Evolutionary conservation across 352 stramenopile species (phyloP).

Genomic region (Phytopythium delawarense): DNA sequence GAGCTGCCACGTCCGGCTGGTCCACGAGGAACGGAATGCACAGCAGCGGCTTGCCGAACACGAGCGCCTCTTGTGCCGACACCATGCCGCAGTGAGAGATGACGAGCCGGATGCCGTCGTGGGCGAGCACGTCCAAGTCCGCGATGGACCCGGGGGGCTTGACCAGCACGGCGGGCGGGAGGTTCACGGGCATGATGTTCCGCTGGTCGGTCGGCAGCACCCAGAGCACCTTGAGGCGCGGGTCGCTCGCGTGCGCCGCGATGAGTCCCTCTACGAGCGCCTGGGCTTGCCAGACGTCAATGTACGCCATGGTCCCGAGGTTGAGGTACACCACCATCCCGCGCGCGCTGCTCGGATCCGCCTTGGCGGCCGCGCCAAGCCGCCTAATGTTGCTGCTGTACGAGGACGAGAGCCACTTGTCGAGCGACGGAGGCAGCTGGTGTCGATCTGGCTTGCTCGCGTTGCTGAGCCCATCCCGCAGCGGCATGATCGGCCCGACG

Average conservation of each 20-base stretch:
- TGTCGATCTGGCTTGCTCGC: constrained; percentile 26
- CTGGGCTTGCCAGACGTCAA: constrained; percentile 76
- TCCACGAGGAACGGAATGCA: constrained; percentile 89
- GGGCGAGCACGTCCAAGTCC: constrained; percentile 59
- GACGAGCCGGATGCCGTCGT: constrained; percentile 55
- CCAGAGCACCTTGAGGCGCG: constrained; percentile 65
- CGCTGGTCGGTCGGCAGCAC: constrained; percentile 74
- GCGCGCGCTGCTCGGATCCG: background rate
- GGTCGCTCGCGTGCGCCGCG: constrained; percentile 30
- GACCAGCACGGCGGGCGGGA: constrained; percentile 59
- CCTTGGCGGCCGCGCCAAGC: background rate
- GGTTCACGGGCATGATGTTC: constrained; percentile 40
- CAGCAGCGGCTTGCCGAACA: constrained; percentile 75
- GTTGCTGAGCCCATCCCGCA: constrained; percentile 24
- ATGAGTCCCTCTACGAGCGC: constrained; percentile 64
- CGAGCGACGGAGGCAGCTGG: constrained; percentile 22
- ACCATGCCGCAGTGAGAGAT: constrained; percentile 89
- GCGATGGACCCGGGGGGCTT: constrained; percentile 56
- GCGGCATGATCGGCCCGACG: constrained; percentile 68
- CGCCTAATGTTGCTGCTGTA: constrained; percentile 3
- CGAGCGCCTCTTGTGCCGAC: constrained; percentile 75
- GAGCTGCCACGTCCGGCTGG: constrained; percentile 79
- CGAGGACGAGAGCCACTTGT: constrained; percentile 31
- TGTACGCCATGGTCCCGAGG: constrained; percentile 74
- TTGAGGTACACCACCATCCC: constrained; percentile 63